Conservation (phyloP, 345 rosid species). For the Microcos paniculata region DNA sequence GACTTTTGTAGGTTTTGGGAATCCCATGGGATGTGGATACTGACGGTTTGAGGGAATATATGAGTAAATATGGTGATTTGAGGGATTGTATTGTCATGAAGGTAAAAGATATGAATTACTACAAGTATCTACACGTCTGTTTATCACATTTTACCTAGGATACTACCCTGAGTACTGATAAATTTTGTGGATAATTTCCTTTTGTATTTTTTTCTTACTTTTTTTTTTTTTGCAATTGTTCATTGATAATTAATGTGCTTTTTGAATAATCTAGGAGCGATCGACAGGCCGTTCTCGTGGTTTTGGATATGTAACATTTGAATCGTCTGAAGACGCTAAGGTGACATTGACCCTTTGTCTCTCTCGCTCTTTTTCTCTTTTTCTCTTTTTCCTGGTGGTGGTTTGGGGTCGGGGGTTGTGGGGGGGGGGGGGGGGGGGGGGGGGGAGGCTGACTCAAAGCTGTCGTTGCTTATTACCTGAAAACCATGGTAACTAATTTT, state of each 20-base stretch:
- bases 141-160: not conserved
- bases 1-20: slow-evolving; percentile 65
- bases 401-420: too few relatives aligned
- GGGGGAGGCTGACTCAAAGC: too few relatives aligned
- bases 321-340: slow-evolving; percentile 78
- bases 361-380: not conserved
- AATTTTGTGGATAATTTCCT: not conserved
- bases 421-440: too few relatives aligned
- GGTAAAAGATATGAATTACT: slow-evolving; percentile 9
- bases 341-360: slow-evolving; percentile 23
- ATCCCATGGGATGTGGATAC: slow-evolving; percentile 98
- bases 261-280: slow-evolving; percentile 54
- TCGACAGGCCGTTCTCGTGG: slow-evolving; percentile 97
- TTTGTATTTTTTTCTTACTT: not conserved
- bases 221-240: not conserved
- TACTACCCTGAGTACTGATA: not conserved
- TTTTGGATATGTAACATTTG: slow-evolving; percentile 92
- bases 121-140: not conserved
- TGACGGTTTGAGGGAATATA: slow-evolving; percentile 85
- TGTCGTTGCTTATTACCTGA: too few relatives aligned
- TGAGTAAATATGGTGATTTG: slow-evolving; percentile 89
- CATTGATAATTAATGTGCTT: not conserved
- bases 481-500: not conserved
- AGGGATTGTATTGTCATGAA: slow-evolving; percentile 99
- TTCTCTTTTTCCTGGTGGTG: too few relatives aligned